These are phyloP conservation scores for Dictyophora rubrovolvata DNA, from an alignment of 768 basidiomycete genomes.

Conservation along the genomic window DNA sequence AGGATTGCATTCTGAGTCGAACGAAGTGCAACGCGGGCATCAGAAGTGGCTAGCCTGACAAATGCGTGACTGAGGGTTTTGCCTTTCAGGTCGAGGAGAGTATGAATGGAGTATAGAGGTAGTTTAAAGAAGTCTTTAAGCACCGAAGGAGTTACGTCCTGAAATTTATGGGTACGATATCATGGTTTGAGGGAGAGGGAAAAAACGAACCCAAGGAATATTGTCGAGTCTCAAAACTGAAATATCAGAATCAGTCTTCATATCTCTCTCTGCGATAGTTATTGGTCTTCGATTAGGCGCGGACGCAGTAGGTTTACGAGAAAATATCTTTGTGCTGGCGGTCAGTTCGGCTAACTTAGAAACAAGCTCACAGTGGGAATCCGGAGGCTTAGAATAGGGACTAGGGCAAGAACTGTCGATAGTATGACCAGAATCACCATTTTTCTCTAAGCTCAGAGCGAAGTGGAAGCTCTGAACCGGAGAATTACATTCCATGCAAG, in stretches of 20 bases:
- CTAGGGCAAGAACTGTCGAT: not conserved
- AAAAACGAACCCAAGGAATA: conserved; percentile 66
- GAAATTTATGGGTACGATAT: not conserved
- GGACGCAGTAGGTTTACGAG: not conserved
- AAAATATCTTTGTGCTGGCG: not conserved
- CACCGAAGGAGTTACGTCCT: conserved; percentile 85
- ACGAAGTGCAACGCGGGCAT: conserved; percentile 55
- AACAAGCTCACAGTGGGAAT: not conserved
- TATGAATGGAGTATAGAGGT: conserved; percentile 60
- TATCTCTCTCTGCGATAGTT: conserved; percentile 12
- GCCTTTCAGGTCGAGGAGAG: conserved; percentile 70
- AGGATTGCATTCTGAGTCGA: conserved; percentile 52
- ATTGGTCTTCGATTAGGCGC: too few species aligned
- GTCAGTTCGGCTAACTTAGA: not conserved
- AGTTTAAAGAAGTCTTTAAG: conserved; percentile 40
- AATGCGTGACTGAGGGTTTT: conserved; percentile 83
- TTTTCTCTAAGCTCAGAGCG: not conserved
- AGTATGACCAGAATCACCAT: not conserved
- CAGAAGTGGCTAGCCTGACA: conserved; percentile 57
- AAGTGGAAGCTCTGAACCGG: conserved; percentile 64
- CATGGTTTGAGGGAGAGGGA: conserved; percentile 2
- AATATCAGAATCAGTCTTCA: conserved; percentile 25
- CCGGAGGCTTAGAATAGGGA: not conserved
- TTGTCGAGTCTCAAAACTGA: conserved; percentile 78
- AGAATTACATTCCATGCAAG: conserved; percentile 68